Conservation (phyloP, 2,329 filamentous ascomycete species). For the Chlorencoelia australis region DNA sequence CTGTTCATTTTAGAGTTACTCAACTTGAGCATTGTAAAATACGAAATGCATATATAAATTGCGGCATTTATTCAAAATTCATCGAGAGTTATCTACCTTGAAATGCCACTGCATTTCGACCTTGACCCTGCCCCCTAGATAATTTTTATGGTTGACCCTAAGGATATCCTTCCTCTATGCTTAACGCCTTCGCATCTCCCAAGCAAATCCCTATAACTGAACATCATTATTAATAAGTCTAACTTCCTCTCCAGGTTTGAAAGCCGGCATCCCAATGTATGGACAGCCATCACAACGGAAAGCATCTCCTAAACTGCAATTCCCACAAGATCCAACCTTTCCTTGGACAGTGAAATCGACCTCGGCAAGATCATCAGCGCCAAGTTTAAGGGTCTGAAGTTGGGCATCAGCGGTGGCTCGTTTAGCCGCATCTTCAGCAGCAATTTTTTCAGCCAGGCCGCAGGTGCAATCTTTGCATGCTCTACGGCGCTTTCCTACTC, state of each 20-base stretch:
- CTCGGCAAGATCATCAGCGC: constrained; percentile 71
- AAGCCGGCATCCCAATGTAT: constrained; percentile 85
- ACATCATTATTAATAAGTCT: constrained; percentile 75
- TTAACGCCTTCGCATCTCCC: too few relatives aligned
- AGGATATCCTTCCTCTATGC: too few relatives aligned
- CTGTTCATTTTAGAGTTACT: too few relatives aligned
- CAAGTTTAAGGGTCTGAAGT: constrained; percentile 60
- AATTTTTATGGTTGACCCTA: too few relatives aligned
- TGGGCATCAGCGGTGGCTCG: constrained; percentile 52
- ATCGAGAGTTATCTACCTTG: too few relatives aligned
- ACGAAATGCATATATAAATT: too few relatives aligned
- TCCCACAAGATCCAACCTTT: constrained; percentile 90
- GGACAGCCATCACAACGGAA: constrained; percentile 68
- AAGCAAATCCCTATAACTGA: constrained; percentile 51
- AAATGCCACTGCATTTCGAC: too few relatives aligned
- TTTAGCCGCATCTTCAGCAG: constrained; percentile 70
- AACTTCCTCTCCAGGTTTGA: constrained; percentile 95
- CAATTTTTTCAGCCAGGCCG: constrained; percentile 75
- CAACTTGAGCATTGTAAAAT: too few relatives aligned
- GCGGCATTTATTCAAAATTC: too few relatives aligned
- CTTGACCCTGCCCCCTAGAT: too few relatives aligned
- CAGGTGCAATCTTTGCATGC: constrained; percentile 98
- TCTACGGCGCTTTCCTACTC: constrained; percentile 77
- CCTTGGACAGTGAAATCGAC: constrained; percentile 97
- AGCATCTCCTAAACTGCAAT: constrained; percentile 87